Evolutionary conservation across 176 grass and related monocot species (phyloP).

Genomic region (Ananas comosus): DNA sequence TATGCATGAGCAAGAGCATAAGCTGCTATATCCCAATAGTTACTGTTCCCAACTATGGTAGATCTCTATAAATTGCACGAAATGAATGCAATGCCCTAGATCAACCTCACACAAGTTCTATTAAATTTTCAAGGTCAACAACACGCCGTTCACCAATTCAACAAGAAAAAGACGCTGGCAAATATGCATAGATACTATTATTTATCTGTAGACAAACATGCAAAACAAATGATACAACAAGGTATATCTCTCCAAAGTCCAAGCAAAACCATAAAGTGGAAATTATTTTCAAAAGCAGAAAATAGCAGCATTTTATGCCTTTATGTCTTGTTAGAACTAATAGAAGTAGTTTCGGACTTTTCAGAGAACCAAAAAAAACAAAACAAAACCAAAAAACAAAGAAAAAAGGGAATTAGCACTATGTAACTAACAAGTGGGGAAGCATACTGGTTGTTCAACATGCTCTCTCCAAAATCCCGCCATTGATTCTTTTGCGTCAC

Average conservation of each 20-base stretch:
- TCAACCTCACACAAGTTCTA: background rate
- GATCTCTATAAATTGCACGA: background rate
- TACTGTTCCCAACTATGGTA: background rate
- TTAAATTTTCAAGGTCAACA: background rate
- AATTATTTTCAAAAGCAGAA: no score
- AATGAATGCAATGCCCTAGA: background rate
- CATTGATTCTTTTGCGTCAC: conserved; percentile 73
- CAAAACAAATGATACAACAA: background rate
- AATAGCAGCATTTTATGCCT: background rate
- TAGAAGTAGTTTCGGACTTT: no score
- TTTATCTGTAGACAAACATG: background rate
- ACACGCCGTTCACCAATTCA: background rate
- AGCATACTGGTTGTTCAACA: conserved; percentile 72
- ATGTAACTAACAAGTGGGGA: conserved; percentile 9
- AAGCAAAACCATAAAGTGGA: no score
- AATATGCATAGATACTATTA: background rate
- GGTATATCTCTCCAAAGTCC: no score
- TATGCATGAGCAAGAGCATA: no score
- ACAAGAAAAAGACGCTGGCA: background rate
- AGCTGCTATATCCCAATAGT: background rate
- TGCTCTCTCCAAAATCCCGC: conserved; percentile 70
- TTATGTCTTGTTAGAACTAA: no score
- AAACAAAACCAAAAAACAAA: background rate
- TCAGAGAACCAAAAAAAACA: background rate
- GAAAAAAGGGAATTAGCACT: conserved; percentile 1